phyloP scores from a whole-genome alignment of 352 stramenopile species.

The Vaucheria bursata region DNA sequence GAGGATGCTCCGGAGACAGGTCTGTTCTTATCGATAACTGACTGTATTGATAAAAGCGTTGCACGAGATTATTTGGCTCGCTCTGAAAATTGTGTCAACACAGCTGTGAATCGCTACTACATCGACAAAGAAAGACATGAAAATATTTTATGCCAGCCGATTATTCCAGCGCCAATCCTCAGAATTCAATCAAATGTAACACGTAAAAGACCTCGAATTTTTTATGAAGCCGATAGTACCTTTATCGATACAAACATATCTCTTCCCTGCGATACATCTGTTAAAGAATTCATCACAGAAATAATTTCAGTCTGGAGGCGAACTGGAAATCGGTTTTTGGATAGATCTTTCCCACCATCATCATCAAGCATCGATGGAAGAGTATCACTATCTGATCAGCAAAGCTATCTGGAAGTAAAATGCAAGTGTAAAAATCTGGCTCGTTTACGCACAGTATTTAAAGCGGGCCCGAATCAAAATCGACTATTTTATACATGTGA shows the following conservation, averaged over 20 bases:
- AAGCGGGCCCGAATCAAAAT: conserved; percentile 32
- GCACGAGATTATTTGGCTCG: neutral
- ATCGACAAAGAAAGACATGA: neutral
- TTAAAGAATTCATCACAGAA: neutral
- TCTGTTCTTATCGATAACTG: neutral
- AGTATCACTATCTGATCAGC: neutral
- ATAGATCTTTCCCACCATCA: conserved; percentile 18
- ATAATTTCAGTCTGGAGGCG: neutral
- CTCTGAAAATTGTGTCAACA: neutral
- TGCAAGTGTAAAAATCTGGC: conserved; percentile 18
- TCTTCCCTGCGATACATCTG: neutral
- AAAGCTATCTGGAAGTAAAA: conserved; percentile 1
- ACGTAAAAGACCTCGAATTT: neutral
- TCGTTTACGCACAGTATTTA: conserved; percentile 18
- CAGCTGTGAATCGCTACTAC: neutral
- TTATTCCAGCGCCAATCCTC: neutral
- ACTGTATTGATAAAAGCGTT: neutral
- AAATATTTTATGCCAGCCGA: neutral
- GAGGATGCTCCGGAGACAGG: no score
- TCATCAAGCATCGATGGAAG: conserved; percentile 24
- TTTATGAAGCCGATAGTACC: neutral
- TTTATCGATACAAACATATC: neutral
- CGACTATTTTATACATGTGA: conserved; percentile 35
- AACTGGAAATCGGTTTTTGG: conserved; percentile 11
- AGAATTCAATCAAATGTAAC: neutral